phyloP scores from a whole-genome alignment of 2,329 filamentous ascomycete genomes.

The Diaporthe vaccinii region DNA sequence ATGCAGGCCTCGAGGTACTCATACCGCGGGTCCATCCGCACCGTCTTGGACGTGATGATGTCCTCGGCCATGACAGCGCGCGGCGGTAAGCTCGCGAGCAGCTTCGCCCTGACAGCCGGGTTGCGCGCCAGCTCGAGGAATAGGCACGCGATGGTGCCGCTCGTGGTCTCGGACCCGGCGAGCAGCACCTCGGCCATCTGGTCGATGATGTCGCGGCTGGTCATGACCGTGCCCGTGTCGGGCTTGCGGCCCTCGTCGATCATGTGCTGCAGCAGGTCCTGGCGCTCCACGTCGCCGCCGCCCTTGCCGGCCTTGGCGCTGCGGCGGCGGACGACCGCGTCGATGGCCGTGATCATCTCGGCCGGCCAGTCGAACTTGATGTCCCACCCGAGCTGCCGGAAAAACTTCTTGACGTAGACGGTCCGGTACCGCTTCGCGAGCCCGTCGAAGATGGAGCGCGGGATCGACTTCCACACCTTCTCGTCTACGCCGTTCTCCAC shows the following conservation, averaged over 20 bases:
- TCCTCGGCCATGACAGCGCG: conserved; percentile 20
- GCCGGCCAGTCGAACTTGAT: conserved; percentile 44
- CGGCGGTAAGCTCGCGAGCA: conserved; percentile 31
- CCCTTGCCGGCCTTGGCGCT: conserved; percentile 3
- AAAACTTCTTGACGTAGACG: conserved; percentile 43
- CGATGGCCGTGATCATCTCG: conserved; percentile 42
- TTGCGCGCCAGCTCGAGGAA: conserved; percentile 47
- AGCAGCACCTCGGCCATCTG: conserved; percentile 43
- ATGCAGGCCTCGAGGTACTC: conserved; percentile 77
- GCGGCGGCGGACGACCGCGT: conserved; percentile 37
- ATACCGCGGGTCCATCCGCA: conserved; percentile 72
- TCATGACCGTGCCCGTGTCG: conserved; percentile 39
- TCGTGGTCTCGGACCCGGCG: conserved; percentile 47
- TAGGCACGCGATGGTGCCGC: conserved; percentile 46
- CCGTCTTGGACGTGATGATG: conserved; percentile 16
- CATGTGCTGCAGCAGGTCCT: conserved; percentile 43
- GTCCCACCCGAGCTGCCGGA: conserved; percentile 41
- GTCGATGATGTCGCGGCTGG: conserved; percentile 40
- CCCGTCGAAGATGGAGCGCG: conserved; percentile 43
- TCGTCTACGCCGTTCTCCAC: conserved; percentile 43
- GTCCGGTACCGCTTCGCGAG: conserved; percentile 41
- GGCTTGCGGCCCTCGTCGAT: conserved; percentile 42
- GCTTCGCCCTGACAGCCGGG: conserved; percentile 42
- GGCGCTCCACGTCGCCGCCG: conserved; percentile 20
- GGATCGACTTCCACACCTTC: conserved; percentile 42